Base-by-base conservation (phyloP, 1,284 basidiomycete genomes). In the Rhodotorula glutinis region DNA sequence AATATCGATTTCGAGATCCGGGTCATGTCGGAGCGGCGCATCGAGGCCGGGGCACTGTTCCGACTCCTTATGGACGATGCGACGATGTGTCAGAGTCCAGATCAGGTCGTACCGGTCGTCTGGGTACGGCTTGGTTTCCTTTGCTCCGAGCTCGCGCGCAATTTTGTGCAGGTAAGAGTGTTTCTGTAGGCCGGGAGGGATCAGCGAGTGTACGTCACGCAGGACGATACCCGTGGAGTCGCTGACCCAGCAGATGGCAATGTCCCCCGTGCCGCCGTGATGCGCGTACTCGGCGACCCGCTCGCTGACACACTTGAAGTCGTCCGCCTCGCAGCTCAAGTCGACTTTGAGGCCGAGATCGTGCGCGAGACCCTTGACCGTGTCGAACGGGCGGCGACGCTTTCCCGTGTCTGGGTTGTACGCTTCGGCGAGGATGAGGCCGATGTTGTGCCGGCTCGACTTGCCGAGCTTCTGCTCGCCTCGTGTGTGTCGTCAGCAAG, bases 301-400 rank as follows among this genome's bases (percentile, higher is more conserved):
- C 17, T 62, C 46, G 16, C 63, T 57, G 2, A 76, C 78, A 62
- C 78, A 78, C 52, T 71, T 59, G 17, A 71, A 54, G 44, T 79
- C 78, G 49, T 77, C 75, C 33, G 75, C 71, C 33, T 78, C 73
- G 67, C 75, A 79, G 41, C 70, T 65, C 27, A 75, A 73, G 66
- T 79, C 75, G 52, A 79, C 73, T 13, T 52, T 63, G 25, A 79
- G 57, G 13, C 76, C 76, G 16, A 79, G 71, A 47, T 73, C 67
- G 13, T 74, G 52, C 2, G 77, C 77, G 23, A 79, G 71, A 4
- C 75, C 74, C 60, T 73, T 70, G 53, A 79, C 79, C 17, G 79
- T 79, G 43, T 73, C 65, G 66, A 73, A 75, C 10, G 79, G 78
- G 3, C 79, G 66, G 43, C 66, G 70, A 11, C 78, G 72, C 40